A percentile compares a stretch with the other conserved stretches of the same genome.
phyloP scores from a whole-genome alignment of 306 rosid species.

The Trichosanthes truncata region DNA sequence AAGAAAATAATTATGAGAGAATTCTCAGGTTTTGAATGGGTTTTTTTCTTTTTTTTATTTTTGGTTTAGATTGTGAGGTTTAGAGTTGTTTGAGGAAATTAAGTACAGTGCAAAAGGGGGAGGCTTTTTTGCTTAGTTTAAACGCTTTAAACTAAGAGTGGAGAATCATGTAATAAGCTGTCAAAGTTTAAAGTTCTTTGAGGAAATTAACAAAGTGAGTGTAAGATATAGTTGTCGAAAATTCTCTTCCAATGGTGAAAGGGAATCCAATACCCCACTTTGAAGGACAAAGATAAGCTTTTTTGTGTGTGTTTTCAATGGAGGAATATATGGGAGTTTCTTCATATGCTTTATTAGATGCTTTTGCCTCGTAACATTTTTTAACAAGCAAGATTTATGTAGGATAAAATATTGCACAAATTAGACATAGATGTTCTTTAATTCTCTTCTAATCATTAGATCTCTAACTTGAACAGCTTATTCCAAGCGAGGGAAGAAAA shows the following conservation, averaged over 20 bases:
- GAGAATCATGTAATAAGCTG: conserved; percentile 9
- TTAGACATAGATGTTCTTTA: too few relatives aligned
- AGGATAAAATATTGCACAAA: too few relatives aligned
- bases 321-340: background rate
- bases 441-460: too few relatives aligned
- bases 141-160: conserved; percentile 15
- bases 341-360: conserved; percentile 25
- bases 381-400: too few relatives aligned
- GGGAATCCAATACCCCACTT: conserved; percentile 19
- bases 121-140: conserved; percentile 23
- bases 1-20: background rate
- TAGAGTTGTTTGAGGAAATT: background rate
- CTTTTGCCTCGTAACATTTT: conserved; percentile 7
- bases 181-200: background rate
- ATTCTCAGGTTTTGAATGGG: background rate
- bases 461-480: too few relatives aligned
- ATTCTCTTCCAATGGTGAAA: conserved; percentile 19
- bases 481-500: too few relatives aligned
- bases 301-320: conserved; percentile 6
- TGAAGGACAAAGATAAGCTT: conserved; percentile 43
- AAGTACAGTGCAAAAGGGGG: conserved; percentile 13
- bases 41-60: background rate
- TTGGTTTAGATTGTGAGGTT: background rate
- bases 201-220: background rate
- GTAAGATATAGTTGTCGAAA: conserved; percentile 25